Conservation (phyloP, 2,329 filamentous ascomycete genomes). For the Cryphonectria radicalis region DNA sequence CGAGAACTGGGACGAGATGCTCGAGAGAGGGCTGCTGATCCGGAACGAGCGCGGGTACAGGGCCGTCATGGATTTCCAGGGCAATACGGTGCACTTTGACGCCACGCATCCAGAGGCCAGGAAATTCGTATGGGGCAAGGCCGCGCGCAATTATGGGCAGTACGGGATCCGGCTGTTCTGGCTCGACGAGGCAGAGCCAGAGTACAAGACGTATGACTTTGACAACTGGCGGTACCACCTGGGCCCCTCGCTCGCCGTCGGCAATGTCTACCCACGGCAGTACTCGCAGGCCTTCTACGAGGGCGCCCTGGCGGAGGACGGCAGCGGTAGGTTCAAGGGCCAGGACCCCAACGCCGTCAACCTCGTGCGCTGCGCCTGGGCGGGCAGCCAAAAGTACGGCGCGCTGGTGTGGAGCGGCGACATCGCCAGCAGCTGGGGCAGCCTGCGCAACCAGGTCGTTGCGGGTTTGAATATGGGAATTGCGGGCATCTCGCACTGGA, state of each 20-base stretch:
- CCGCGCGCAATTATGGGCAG: constrained; percentile 63
- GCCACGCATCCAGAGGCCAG: constrained; percentile 65
- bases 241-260: constrained; percentile 54
- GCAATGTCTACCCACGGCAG: constrained; percentile 63
- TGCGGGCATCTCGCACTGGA: constrained; percentile 69
- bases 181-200: constrained; percentile 72
- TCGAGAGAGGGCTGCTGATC: constrained; percentile 63
- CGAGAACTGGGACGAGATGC: constrained; percentile 66
- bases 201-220: constrained; percentile 68
- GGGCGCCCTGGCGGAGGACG: constrained; percentile 53
- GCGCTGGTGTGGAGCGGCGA: constrained; percentile 71
- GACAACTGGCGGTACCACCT: constrained; percentile 66
- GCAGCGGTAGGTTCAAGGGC: constrained; percentile 24
- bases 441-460: constrained; percentile 62
- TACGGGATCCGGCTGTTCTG: constrained; percentile 69
- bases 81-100: constrained; percentile 64
- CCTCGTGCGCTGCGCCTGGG: constrained; percentile 54
- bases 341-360: constrained; percentile 56
- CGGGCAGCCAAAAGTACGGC: constrained; percentile 64
- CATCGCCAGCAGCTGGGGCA: constrained; percentile 66
- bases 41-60: constrained; percentile 63
- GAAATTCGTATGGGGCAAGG: constrained; percentile 62
- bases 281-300: constrained; percentile 66
- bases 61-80: constrained; percentile 62
- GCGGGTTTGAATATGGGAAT: constrained; percentile 70